Evolutionary conservation across 2,329 filamentous ascomycete species (phyloP).

Genomic region (Simplicillium sp.): DNA sequence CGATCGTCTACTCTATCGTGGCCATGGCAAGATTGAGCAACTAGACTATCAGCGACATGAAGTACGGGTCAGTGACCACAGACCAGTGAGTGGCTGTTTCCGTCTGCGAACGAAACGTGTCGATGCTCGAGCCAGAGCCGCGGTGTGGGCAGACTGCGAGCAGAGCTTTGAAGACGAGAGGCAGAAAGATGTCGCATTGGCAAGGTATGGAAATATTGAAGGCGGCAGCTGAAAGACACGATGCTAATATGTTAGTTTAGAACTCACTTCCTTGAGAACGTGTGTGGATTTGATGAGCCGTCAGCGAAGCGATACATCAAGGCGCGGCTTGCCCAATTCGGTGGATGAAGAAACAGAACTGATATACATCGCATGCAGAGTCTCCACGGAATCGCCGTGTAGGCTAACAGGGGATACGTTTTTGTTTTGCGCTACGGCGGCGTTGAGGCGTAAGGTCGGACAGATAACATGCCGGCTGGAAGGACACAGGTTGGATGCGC

Average conservation of each 20-base stretch:
- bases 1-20: constrained; percentile 82
- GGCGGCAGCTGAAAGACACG: not conserved
- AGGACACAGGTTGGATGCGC: too few relatives aligned
- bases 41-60: constrained; percentile 84
- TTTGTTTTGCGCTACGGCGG: too few relatives aligned
- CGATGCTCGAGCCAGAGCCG: constrained; percentile 52
- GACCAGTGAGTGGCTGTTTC: constrained; percentile 83
- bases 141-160: constrained; percentile 64
- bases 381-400: too few relatives aligned
- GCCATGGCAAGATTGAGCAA: constrained; percentile 73
- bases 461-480: too few relatives aligned
- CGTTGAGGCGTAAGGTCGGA: too few relatives aligned
- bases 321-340: constrained; percentile 9
- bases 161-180: constrained; percentile 65
- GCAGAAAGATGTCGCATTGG: constrained; percentile 56
- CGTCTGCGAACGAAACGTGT: constrained; percentile 78
- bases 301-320: constrained; percentile 37
- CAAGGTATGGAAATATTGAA: constrained; percentile 55
- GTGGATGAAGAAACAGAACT: too few relatives aligned
- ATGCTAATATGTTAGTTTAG: constrained; percentile 19
- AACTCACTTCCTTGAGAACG: constrained; percentile 38
- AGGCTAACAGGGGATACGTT: too few relatives aligned
- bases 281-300: constrained; percentile 44
- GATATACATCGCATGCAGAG: too few relatives aligned
- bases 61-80: constrained; percentile 82